Percentiles rank a stretch among this genome's conserved stretches.
phyloP scores from a whole-genome alignment of 2,329 filamentous ascomycete species.

The Coleophoma cylindrospora region DNA sequence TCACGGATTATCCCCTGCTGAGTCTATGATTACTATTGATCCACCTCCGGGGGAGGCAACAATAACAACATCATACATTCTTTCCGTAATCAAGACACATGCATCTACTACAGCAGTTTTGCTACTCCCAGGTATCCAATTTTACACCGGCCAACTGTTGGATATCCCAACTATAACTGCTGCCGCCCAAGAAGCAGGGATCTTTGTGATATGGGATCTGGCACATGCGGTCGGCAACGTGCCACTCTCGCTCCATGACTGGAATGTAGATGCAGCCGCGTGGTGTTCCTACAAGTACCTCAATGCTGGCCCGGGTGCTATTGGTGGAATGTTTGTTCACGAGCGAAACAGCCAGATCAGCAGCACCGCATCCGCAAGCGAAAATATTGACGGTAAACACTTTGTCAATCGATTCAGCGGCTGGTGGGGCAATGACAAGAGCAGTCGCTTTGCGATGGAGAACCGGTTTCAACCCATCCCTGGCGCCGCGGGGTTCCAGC shows the following conservation, averaged over 20 bases:
- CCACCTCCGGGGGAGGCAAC: slow-evolving; percentile 45
- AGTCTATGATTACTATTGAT: slow-evolving; percentile 65
- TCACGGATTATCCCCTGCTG: slow-evolving; percentile 57
- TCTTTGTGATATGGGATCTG: slow-evolving; percentile 74
- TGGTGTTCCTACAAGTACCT: slow-evolving; percentile 87
- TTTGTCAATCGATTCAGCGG: slow-evolving; percentile 59
- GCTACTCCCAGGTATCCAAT: slow-evolving; percentile 75
- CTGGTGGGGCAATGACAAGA: slow-evolving; percentile 76
- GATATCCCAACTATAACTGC: slow-evolving; percentile 70
- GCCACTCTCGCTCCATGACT: slow-evolving; percentile 65
- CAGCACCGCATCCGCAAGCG: neutral
- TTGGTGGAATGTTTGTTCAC: slow-evolving; percentile 71
- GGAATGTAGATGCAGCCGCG: slow-evolving; percentile 72
- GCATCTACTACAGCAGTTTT: slow-evolving; percentile 62
- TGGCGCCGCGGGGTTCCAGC: slow-evolving; percentile 71
- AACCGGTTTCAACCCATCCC: slow-evolving; percentile 66
- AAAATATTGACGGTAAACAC: slow-evolving; percentile 18
- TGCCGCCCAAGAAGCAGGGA: slow-evolving; percentile 60
- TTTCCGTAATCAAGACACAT: slow-evolving; percentile 61
- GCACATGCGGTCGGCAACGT: slow-evolving; percentile 78
- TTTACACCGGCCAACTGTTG: slow-evolving; percentile 74
- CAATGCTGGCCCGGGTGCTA: slow-evolving; percentile 70
- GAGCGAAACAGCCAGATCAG: slow-evolving; percentile 34
- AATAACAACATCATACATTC: slow-evolving; percentile 61
- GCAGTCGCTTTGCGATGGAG: slow-evolving; percentile 69